phyloP scores from a whole-genome alignment of 805 yeast species.

The Hanseniaspora nectarophila region DNA sequence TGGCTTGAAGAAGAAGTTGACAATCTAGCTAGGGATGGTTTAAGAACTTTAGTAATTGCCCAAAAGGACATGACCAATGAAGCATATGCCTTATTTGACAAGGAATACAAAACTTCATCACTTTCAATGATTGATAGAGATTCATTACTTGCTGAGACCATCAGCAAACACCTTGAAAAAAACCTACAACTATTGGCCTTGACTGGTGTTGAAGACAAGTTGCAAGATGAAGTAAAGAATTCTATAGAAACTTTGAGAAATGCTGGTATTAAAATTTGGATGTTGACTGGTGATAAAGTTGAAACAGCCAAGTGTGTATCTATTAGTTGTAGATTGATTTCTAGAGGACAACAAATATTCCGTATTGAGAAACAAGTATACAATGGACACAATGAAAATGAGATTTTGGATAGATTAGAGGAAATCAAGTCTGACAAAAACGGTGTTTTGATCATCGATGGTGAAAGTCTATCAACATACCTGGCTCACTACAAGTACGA shows the following conservation, averaged over 20 bases:
- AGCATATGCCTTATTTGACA: constrained; percentile 50
- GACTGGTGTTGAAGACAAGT: constrained; percentile 94
- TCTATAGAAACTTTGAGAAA: constrained; percentile 85
- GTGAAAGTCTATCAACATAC: constrained; percentile 70
- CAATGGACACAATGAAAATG: constrained; percentile 45
- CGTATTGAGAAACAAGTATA: constrained; percentile 51
- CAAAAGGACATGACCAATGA: constrained; percentile 52
- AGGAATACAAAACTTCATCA: constrained; percentile 59
- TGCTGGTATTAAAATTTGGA: constrained; percentile 97
- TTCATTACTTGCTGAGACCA: constrained; percentile 51
- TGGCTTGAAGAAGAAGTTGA: constrained; percentile 97
- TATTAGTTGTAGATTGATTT: constrained; percentile 82
- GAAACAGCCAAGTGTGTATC: constrained; percentile 98
- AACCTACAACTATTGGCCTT: constrained; percentile 79
- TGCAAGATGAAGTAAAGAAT: constrained; percentile 82
- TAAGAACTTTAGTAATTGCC: constrained; percentile 90
- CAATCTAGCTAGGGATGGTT: constrained; percentile 96
- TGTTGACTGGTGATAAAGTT: constrained; percentile 97
- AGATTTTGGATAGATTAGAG: constrained; percentile 61
- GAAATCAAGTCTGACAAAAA: constrained; percentile 43
- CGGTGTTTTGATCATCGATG: constrained; percentile 75
- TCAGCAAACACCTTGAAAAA: constrained; percentile 59
- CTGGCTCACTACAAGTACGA: constrained; percentile 52
- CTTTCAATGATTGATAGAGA: constrained; percentile 75
- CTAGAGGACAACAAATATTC: constrained; percentile 89